These are phyloP conservation scores for Neurospora sp. DNA, from an alignment of 495 filamentous ascomycete species.

Conservation along the genomic window DNA sequence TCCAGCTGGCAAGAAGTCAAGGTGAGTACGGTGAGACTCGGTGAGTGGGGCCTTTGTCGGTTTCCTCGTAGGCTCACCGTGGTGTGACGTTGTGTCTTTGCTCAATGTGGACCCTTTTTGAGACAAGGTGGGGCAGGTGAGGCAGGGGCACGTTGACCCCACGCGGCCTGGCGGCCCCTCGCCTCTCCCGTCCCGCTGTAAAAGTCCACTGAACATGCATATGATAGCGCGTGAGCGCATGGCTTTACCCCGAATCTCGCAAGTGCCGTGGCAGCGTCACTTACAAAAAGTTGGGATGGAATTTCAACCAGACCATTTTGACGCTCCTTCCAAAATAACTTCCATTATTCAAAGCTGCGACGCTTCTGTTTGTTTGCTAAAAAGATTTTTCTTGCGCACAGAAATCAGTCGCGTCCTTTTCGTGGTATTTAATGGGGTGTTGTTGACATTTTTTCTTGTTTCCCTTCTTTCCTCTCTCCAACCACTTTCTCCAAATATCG, in stretches of 20 bases:
- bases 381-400: neutral
- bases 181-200: neutral
- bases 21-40: constrained; percentile 8
- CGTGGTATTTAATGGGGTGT: neutral
- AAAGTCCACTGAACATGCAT: neutral
- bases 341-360: neutral
- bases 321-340: neutral
- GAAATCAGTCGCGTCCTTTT: neutral
- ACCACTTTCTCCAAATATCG: neutral
- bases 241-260: neutral
- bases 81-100: neutral
- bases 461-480: neutral
- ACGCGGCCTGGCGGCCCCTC: neutral
- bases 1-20: constrained; percentile 25
- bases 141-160: neutral
- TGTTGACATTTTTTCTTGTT: neutral
- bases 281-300: neutral
- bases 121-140: neutral
- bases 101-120: neutral
- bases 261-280: neutral
- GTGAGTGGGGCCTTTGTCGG: neutral
- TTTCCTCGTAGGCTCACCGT: constrained; percentile 3
- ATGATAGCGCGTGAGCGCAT: neutral
- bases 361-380: neutral
- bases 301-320: neutral